phyloP scores from a whole-genome alignment of 2,329 filamentous ascomycete species.

The Fusarium miscanthi region DNA sequence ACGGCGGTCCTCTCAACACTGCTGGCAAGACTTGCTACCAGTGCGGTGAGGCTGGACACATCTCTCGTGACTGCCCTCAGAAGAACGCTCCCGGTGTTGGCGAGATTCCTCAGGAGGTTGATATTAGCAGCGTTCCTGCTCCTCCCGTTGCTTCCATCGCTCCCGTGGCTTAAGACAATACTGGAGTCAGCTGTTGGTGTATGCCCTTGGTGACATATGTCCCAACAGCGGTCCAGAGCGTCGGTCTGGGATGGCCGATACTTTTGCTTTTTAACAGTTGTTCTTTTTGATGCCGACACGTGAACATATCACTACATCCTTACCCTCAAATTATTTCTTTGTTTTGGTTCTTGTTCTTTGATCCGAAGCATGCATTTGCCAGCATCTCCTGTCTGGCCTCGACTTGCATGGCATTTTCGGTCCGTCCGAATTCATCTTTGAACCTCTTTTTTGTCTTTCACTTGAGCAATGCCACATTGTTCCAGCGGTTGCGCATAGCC shows the following conservation, averaged over 20 bases:
- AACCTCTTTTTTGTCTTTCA: constrained; percentile 39
- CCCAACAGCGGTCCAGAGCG: constrained; percentile 20
- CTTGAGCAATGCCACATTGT: constrained; percentile 22
- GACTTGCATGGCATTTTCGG: constrained; percentile 48
- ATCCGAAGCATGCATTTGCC: constrained; percentile 47
- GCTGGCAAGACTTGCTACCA: constrained; percentile 99
- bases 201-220: constrained; percentile 1
- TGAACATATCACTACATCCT: constrained; percentile 43
- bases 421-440: constrained; percentile 44
- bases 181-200: constrained; percentile 23
- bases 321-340: constrained; percentile 45
- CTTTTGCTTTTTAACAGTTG: constrained; percentile 41
- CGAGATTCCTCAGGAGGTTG: constrained; percentile 60
- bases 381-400: constrained; percentile 41
- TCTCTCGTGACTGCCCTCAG: constrained; percentile 92
- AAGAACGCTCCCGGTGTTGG: constrained; percentile 62
- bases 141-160: constrained; percentile 60
- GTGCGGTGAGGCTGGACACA: constrained; percentile 95
- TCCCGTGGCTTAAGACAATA: constrained; percentile 51
- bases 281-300: constrained; percentile 47
- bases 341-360: constrained; percentile 48
- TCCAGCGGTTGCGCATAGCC: not conserved
- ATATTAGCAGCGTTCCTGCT: constrained; percentile 55
- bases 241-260: constrained; percentile 18
- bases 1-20: constrained; percentile 94